Base-by-base conservation (phyloP, 2,329 filamentous ascomycete species). In the Fusarium transvaalense region DNA sequence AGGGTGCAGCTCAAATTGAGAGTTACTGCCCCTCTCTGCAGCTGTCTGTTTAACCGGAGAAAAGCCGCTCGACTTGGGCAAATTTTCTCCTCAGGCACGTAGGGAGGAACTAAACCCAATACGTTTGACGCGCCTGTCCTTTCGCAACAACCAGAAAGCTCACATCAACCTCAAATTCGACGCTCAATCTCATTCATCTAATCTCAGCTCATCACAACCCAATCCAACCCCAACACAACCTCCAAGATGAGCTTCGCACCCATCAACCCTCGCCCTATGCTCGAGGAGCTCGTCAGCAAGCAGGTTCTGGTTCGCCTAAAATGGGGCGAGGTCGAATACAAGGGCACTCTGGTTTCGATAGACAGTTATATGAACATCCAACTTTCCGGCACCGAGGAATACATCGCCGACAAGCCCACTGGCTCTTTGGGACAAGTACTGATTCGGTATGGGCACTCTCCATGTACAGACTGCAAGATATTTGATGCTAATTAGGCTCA, bases 281-380 rank as follows among this genome's bases (percentile, higher is more conserved):
- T 99, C 78, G 94, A 97, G 84, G 90, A 90, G 78, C 90, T 97
- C 42, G 92, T 99, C 82, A 92, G 97, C 84, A 92, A 97, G 80
- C 89, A 95, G 76, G 90, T 99, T 77, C 86, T 94, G 68, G 92
- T 99, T 69, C 93, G 94, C 75, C 88, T 99, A 70, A 99, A 99
- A 87, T 99, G 96, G 96, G 94, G 93, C 74, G 91, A 97, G 81
- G 96, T 93, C 63, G 96, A 99, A 81, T 99, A 99, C 88, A 97
- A 95, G 80, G 96, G 96, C 78, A 88, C 89, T 71, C 88, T 99
- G 67, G 92, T 97, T 77, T 95, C 92, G 75, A 92, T 97, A 77
- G 96, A 99, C 83, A 94, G 92, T 78, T 99, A 99, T 85, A 98
- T 99, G 95, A 99, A 99, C 84, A 90, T 99, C 69, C 94, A 98